Percentiles rank a stretch among this genome's conserved stretches.
These are phyloP conservation scores for Lunularia cruciata DNA, from an alignment of 225 moss, liverwort and hornwort genomes.

Conservation along the genomic window DNA sequence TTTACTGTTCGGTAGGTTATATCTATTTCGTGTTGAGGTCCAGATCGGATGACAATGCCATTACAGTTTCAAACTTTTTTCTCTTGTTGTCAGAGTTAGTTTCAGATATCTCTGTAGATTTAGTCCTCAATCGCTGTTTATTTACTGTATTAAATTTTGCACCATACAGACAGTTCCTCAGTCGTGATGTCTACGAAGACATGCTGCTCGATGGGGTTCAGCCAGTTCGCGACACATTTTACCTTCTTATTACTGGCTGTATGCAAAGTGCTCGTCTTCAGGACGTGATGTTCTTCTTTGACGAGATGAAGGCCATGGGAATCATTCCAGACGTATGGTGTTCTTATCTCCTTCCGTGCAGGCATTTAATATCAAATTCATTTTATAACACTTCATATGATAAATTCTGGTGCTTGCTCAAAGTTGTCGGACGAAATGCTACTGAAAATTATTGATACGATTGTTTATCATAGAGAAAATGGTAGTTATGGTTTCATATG, in stretches of 20 bases:
- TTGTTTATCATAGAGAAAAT: too few species aligned
- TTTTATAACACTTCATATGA: background rate
- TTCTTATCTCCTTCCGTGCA: background rate
- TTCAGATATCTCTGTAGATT: too few species aligned
- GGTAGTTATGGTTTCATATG: too few species aligned
- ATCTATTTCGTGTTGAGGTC: background rate
- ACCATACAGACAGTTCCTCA: constrained; percentile 49
- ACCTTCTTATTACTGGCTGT: constrained; percentile 61
- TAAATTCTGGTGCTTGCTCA: background rate
- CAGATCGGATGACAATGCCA: too few species aligned
- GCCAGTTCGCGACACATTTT: constrained; percentile 65
- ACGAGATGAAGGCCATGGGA: constrained; percentile 92
- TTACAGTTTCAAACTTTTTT: background rate
- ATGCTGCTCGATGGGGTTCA: constrained; percentile 82
- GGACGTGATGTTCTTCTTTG: constrained; percentile 78
- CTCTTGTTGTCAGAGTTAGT: background rate
- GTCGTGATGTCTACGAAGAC: constrained; percentile 83
- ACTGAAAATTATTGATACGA: too few species aligned
- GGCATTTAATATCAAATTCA: background rate
- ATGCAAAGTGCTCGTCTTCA: constrained; percentile 61
- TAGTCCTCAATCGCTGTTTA: background rate
- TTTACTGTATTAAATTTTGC: background rate
- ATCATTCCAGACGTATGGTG: constrained; percentile 65
- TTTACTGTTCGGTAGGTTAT: background rate
- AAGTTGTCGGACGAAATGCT: too few species aligned